Percentiles rank a stretch among this genome's conserved stretches.
Conservation (phyloP, 1,284 basidiomycete genomes). For the Xerocomus tenax region DNA sequence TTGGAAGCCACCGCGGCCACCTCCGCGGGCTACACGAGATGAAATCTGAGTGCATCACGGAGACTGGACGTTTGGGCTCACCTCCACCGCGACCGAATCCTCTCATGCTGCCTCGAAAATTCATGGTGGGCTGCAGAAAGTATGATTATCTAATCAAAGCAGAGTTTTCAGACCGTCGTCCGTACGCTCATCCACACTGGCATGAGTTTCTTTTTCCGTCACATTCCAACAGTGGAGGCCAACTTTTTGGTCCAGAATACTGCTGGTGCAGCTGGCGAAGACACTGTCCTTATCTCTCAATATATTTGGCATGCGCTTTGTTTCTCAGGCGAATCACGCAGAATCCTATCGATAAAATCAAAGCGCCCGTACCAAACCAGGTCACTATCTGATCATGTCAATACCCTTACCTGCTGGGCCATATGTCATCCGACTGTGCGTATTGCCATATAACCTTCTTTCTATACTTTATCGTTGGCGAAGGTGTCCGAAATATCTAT, state of each 20-base stretch:
- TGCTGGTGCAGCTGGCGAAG: slow-evolving; percentile 3
- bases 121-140: slow-evolving; percentile 33
- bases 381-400: slow-evolving; percentile 4
- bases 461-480: slow-evolving; percentile 8
- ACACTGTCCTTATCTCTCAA: slow-evolving; percentile 26
- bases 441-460: background rate
- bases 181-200: background rate
- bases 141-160: slow-evolving; percentile 11
- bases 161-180: background rate
- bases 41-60: slow-evolving; percentile 7
- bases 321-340: slow-evolving; percentile 14
- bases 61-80: slow-evolving; percentile 11
- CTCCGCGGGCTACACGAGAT: slow-evolving; percentile 37
- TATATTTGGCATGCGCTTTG: slow-evolving; percentile 30
- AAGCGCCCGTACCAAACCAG: slow-evolving; percentile 16
- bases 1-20: slow-evolving; percentile 60
- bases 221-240: slow-evolving; percentile 17
- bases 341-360: slow-evolving; percentile 19
- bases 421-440: slow-evolving; percentile 20
- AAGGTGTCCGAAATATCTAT: slow-evolving; percentile 26
- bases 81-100: slow-evolving; percentile 41
- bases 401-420: slow-evolving; percentile 27
- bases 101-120: slow-evolving; percentile 40
- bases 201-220: slow-evolving; percentile 31
- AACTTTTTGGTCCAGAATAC: slow-evolving; percentile 19